These are phyloP conservation scores for Calonectria pseudoturangicola DNA, from an alignment of 2,329 filamentous ascomycete genomes.

Conservation along the genomic window DNA sequence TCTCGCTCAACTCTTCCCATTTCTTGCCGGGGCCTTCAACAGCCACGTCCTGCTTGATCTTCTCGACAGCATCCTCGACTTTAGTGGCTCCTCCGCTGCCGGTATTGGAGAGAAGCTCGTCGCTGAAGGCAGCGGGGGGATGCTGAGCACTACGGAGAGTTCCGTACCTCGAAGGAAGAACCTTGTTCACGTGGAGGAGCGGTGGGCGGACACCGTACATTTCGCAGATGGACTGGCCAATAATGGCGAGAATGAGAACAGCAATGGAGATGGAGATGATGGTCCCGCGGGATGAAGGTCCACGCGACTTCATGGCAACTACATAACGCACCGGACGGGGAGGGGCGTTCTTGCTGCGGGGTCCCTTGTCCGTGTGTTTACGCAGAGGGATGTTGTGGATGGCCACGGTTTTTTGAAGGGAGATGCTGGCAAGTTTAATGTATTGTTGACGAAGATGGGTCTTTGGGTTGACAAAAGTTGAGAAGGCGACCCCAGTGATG, in stretches of 20 bases:
- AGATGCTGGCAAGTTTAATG: slow-evolving; percentile 87
- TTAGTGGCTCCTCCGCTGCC: slow-evolving; percentile 57
- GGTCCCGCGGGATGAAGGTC: slow-evolving; percentile 70
- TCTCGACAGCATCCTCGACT: slow-evolving; percentile 46
- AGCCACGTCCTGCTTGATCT: slow-evolving; percentile 67
- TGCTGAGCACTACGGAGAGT: slow-evolving; percentile 54
- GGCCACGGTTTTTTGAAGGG: slow-evolving; percentile 85
- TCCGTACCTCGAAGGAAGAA: slow-evolving; percentile 70
- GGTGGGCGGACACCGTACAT: slow-evolving; percentile 75
- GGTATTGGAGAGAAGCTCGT: slow-evolving; percentile 62
- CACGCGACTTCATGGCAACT: slow-evolving; percentile 75
- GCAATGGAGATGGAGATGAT: slow-evolving; percentile 74
- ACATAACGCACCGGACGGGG: slow-evolving; percentile 80
- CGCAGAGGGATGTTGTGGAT: slow-evolving; percentile 86
- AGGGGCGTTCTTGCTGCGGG: slow-evolving; percentile 60
- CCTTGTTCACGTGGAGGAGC: slow-evolving; percentile 71
- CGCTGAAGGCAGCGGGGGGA: slow-evolving; percentile 52
- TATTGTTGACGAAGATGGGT: slow-evolving; percentile 60
- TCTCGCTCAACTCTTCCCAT: slow-evolving; percentile 82
- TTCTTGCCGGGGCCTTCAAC: slow-evolving; percentile 72
- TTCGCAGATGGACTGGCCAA: slow-evolving; percentile 80
- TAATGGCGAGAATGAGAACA: slow-evolving; percentile 75
- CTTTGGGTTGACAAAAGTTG: slow-evolving; percentile 73
- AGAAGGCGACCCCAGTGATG: slow-evolving; percentile 77
- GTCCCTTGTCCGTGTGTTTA: slow-evolving; percentile 62